phyloP scores from a whole-genome alignment of 2,329 filamentous ascomycete genomes.

The Cucurbitaria berberidis region DNA sequence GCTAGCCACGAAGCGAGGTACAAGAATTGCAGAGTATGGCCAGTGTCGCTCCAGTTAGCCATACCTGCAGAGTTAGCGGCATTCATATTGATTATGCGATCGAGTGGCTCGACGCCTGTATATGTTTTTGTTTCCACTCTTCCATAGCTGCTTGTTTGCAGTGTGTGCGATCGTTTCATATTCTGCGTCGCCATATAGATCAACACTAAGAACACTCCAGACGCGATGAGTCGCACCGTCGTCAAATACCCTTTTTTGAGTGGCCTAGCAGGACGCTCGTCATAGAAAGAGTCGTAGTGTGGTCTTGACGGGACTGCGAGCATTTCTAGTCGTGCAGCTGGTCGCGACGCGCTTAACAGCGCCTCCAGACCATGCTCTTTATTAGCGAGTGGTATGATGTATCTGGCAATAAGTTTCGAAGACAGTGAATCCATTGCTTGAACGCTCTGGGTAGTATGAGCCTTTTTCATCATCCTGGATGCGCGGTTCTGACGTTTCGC shows the following conservation, averaged over 20 bases:
- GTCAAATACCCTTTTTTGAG: not conserved
- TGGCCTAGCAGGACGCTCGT: slow-evolving; percentile 8
- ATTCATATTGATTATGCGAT: not conserved
- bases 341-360: not conserved
- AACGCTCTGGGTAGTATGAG: not conserved
- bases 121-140: not conserved
- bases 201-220: not conserved
- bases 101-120: not conserved
- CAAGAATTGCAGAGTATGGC: slow-evolving; percentile 5
- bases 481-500: not conserved
- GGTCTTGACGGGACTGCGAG: slow-evolving; percentile 1
- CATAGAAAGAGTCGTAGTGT: slow-evolving; percentile 1
- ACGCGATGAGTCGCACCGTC: not conserved
- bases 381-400: slow-evolving; percentile 1
- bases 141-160: not conserved
- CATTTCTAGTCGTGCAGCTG: slow-evolving; percentile 7
- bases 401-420: not conserved
- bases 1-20: slow-evolving; percentile 6
- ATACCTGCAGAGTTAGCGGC: not conserved
- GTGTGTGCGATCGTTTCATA: not conserved
- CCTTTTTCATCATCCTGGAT: not conserved
- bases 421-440: not conserved
- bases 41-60: not conserved
- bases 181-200: not conserved
- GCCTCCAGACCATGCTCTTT: not conserved